Conservation (phyloP, 1,284 basidiomycete species). For the Papiliotrema flavescens region DNA sequence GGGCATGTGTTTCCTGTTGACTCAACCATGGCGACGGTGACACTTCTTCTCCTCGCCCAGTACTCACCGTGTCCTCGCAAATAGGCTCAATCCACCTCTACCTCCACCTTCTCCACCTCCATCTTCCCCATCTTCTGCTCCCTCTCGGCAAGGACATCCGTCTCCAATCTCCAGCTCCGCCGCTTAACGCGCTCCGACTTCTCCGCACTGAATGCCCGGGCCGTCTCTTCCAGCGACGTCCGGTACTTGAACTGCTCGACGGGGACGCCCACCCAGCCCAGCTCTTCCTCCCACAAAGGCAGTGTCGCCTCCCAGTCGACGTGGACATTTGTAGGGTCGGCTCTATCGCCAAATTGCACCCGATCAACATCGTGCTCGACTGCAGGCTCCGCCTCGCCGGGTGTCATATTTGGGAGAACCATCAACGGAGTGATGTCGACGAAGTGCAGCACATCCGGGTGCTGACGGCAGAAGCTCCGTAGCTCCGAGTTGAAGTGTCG, state of each 20-base stretch:
- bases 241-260: no score
- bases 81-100: background rate
- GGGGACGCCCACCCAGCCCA: slow-evolving; percentile 3
- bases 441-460: slow-evolving; percentile 31
- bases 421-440: slow-evolving; percentile 37
- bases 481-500: slow-evolving; percentile 31
- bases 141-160: no score
- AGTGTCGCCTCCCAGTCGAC: slow-evolving; percentile 45
- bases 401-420: slow-evolving; percentile 12
- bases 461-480: slow-evolving; percentile 24
- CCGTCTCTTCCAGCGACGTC: no score
- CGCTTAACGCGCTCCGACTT: no score
- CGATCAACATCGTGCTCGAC: slow-evolving; percentile 21
- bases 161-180: no score
- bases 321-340: slow-evolving; percentile 43
- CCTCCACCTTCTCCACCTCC: background rate
- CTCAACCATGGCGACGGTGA: no score
- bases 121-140: background rate
- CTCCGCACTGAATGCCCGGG: no score
- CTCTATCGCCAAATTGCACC: slow-evolving; percentile 36
- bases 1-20: no score
- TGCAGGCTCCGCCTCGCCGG: background rate
- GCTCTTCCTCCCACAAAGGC: slow-evolving; percentile 38
- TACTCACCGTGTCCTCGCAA: no score
- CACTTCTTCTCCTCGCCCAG: no score